phyloP scores from a whole-genome alignment of 805 yeast species.

The Cyberlindnera euphorbiiphila region DNA sequence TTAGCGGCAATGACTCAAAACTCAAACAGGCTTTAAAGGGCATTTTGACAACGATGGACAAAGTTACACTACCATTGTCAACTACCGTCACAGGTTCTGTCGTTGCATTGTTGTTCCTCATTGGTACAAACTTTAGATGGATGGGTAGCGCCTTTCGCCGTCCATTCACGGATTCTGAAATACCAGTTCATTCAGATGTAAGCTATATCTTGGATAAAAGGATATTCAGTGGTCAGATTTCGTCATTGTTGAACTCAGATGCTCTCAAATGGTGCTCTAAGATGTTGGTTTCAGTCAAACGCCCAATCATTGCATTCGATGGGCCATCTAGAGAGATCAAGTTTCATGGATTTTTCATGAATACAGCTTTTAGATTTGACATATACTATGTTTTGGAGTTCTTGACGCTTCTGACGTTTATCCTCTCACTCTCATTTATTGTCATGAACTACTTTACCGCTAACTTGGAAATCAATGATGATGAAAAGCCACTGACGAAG shows the following conservation, averaged over 20 bases:
- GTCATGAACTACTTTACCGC: conserved; percentile 38
- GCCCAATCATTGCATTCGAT: conserved; percentile 26
- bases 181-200: conserved; percentile 1
- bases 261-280: conserved; percentile 5
- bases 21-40: not conserved
- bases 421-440: conserved; percentile 45
- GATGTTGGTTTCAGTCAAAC: conserved; percentile 23
- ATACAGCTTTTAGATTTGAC: conserved; percentile 42
- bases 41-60: conserved; percentile 1
- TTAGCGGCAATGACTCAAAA: not conserved
- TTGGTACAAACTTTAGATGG: conserved; percentile 35
- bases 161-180: conserved; percentile 1
- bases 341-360: conserved; percentile 17
- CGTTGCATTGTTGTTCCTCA: conserved; percentile 24
- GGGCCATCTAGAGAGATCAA: conserved; percentile 2
- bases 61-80: conserved; percentile 33
- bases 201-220: conserved; percentile 19
- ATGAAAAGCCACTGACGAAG: conserved; percentile 19
- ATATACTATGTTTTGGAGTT: conserved; percentile 54
- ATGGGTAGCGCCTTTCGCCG: conserved; percentile 17
- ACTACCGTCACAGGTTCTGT: conserved; percentile 31
- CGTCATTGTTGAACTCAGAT: conserved; percentile 8
- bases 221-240: conserved; percentile 20
- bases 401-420: conserved; percentile 44
- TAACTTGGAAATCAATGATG: conserved; percentile 16